These are phyloP conservation scores for Debaryomyces subglobosus DNA, from an alignment of 1,139 yeast species.

Conservation along the genomic window DNA sequence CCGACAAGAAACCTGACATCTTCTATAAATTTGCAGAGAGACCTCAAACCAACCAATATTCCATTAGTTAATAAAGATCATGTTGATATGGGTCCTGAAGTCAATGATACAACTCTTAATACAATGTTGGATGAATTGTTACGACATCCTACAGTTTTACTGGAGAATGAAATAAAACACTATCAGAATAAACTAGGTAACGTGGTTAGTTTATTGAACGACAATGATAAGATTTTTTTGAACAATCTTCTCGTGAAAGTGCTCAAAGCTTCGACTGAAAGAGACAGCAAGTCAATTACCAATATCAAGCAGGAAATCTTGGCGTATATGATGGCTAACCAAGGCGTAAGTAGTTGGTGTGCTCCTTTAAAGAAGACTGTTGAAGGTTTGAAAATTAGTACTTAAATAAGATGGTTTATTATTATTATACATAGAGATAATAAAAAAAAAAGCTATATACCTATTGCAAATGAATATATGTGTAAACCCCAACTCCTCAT, in stretches of 20 bases:
- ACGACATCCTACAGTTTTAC: conserved; percentile 1
- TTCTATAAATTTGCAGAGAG: conserved; percentile 4
- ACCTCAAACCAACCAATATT: not conserved
- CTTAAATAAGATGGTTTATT: conserved; percentile 7
- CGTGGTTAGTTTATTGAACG: not conserved
- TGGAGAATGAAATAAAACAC: conserved; percentile 3
- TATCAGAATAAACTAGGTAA: conserved; percentile 2
- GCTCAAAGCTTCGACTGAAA: conserved; percentile 11
- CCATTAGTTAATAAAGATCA: not conserved
- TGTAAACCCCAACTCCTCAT: conserved; percentile 8
- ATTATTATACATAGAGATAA: conserved; percentile 14
- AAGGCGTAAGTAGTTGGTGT: conserved; percentile 60
- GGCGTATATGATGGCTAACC: conserved; percentile 53
- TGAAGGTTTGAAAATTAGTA: conserved; percentile 24
- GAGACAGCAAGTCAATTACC: conserved; percentile 11
- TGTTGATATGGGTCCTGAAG: not conserved
- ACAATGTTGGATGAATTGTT: conserved; percentile 1
- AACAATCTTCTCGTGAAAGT: conserved; percentile 12
- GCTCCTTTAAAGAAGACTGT: conserved; percentile 55
- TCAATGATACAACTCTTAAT: conserved; percentile 5
- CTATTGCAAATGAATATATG: not conserved
- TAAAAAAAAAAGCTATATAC: conserved; percentile 8
- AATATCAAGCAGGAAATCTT: conserved; percentile 31
- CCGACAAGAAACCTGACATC: conserved; percentile 3
- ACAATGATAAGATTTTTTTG: conserved; percentile 22